A percentile compares a stretch with the other conserved stretches of the same genome.
These are phyloP conservation scores for Blastobotrys petasosporus DNA, from an alignment of 1,139 yeast genomes.

Conservation along the genomic window DNA sequence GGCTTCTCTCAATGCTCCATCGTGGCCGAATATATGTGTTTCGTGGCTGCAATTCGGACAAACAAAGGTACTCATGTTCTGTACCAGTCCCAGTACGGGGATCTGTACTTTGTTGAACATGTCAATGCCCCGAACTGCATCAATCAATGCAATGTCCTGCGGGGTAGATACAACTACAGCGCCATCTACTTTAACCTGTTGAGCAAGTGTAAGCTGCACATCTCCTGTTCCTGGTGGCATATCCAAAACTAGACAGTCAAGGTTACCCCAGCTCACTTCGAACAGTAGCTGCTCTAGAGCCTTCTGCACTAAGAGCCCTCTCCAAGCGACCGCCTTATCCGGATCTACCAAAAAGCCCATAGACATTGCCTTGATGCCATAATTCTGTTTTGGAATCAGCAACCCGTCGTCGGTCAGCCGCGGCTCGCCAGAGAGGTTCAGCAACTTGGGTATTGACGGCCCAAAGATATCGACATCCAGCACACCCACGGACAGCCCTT, in stretches of 20 bases:
- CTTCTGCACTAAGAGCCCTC: constrained; percentile 83
- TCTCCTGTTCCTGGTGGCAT: constrained; percentile 96
- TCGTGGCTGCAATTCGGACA: constrained; percentile 75
- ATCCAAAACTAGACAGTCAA: constrained; percentile 69
- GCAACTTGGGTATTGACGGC: constrained; percentile 69
- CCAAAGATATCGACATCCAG: constrained; percentile 83
- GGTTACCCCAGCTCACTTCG: constrained; percentile 72
- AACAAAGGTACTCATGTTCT: constrained; percentile 72
- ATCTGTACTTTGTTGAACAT: constrained; percentile 70
- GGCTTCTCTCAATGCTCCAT: constrained; percentile 60
- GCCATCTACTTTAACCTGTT: constrained; percentile 69
- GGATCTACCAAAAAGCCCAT: constrained; percentile 72
- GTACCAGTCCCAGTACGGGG: constrained; percentile 74
- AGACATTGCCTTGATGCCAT: constrained; percentile 80
- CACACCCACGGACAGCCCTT: constrained; percentile 59
- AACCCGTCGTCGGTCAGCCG: constrained; percentile 49
- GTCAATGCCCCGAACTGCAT: constrained; percentile 73
- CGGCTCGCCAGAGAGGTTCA: constrained; percentile 51
- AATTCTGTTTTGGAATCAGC: constrained; percentile 64
- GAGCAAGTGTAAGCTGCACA: constrained; percentile 75
- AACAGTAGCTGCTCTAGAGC: constrained; percentile 76
- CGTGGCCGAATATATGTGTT: constrained; percentile 67
- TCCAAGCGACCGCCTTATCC: constrained; percentile 77
- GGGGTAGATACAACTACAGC: constrained; percentile 82
- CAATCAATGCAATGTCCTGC: constrained; percentile 77